Evolutionary conservation across 192 early-diverging fungal species (phyloP).

Genomic region (Coemansia sp.): DNA sequence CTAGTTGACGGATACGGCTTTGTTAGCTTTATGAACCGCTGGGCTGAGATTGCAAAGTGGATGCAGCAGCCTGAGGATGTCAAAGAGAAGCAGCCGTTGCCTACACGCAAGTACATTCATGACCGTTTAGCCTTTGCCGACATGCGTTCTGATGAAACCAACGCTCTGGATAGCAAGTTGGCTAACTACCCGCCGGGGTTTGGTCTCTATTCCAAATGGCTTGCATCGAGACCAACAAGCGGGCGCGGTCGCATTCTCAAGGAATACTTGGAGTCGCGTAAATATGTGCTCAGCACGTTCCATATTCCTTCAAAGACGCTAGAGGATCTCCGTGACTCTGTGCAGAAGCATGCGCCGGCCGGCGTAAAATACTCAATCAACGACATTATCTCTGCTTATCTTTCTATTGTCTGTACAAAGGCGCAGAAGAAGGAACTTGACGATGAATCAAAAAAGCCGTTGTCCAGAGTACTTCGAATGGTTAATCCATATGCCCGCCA

Average conservation of each 20-base stretch:
- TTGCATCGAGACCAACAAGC: conserved; percentile 18
- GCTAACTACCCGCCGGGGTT: neutral
- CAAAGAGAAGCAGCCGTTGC: neutral
- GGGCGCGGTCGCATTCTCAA: neutral
- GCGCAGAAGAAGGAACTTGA: neutral
- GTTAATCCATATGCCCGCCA: neutral
- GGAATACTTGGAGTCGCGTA: neutral
- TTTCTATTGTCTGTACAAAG: conserved; percentile 6
- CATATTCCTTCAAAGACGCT: conserved; percentile 4
- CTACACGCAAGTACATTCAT: neutral
- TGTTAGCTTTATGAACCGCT: conserved; percentile 19
- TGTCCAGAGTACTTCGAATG: neutral
- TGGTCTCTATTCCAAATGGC: neutral
- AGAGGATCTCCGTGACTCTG: neutral
- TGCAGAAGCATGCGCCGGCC: neutral
- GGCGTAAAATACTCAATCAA: conserved; percentile 3
- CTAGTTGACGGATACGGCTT: conserved; percentile 19
- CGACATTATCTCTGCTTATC: conserved; percentile 20
- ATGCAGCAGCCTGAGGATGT: neutral
- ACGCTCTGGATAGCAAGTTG: neutral
- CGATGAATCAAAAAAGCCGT: neutral
- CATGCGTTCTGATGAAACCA: too few relatives aligned
- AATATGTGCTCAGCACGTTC: neutral
- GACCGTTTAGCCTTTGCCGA: neutral
- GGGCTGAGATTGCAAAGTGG: conserved; percentile 14